Base-by-base conservation (phyloP, 306 rosid species). In the Purshia tridentata region DNA sequence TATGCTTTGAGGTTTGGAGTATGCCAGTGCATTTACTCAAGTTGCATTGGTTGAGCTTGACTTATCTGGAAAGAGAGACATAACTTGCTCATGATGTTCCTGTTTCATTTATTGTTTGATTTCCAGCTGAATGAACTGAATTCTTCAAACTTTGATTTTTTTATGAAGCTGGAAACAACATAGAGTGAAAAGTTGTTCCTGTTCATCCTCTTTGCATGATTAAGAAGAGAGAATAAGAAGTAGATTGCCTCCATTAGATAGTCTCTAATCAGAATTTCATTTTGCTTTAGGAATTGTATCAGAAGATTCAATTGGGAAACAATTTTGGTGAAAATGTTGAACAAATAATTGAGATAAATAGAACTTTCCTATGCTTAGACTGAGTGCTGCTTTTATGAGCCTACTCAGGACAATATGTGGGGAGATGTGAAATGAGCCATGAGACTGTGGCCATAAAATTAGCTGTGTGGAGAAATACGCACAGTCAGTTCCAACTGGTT, bases 61-160 rank as follows among this genome's bases (percentile, higher is more conserved):
- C 67, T 40, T 75, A 50, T 22, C 23, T 52, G 54, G 75, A 78
- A 39, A 62, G 60, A 62, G 62, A 77, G 73, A 60, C 61, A 70
- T 19, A 52, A 58, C 63, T n/a, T 56, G 56, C 65, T 23, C 0
- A n/a, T 47, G 39, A 44, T 76, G 74, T 69, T 52, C 9, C 46
- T 47, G 9, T 74, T 44, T 16, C 62, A 74, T 52, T 20, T 18
- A 67, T 54, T 19, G 44, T 20, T 65, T 9, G 11, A 9, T 7
- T 46, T 65, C 9, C n/a, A 46, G 42, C 41, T 45, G 3, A 65
- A 65, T 46, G 19, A 46, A 22, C 37, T 22, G 20, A 10, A 46
- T 22, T 65, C 20, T 46, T 45, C 37, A 45, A 45, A 12, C 4
- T 12, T 3, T 16, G 9, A 44, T 45, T 20, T 14, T 8, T 11